A percentile compares a stretch with the other conserved stretches of the same genome.
Evolutionary conservation across 1,284 basidiomycete species (phyloP).

Genomic region (Microbotryomycetes sp.): DNA sequence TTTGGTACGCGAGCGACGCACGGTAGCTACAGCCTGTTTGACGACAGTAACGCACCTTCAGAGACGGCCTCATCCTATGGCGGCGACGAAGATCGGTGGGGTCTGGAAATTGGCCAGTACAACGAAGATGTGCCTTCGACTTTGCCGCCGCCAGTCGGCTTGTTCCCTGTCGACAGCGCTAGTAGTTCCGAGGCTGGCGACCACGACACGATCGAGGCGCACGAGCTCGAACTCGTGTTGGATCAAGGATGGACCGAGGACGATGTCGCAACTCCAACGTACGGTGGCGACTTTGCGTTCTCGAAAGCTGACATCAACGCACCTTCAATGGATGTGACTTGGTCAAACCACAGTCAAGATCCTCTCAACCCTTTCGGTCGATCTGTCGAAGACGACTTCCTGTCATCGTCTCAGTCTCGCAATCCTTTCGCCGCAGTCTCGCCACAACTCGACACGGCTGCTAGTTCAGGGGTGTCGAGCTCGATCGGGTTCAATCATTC

Average conservation of each 20-base stretch:
- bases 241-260: constrained; percentile 75
- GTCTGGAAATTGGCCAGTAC: constrained; percentile 73
- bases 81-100: constrained; percentile 86
- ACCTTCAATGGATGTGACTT: neutral
- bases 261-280: constrained; percentile 4
- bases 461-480: neutral
- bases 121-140: constrained; percentile 66
- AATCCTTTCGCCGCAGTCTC: no score
- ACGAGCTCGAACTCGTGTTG: constrained; percentile 80
- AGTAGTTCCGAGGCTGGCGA: constrained; percentile 10
- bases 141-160: constrained; percentile 69
- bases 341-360: neutral
- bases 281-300: neutral
- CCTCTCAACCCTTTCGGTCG: neutral
- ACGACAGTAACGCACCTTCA: constrained; percentile 42
- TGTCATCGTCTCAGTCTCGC: no score
- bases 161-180: constrained; percentile 33
- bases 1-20: constrained; percentile 52
- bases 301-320: neutral
- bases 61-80: constrained; percentile 66
- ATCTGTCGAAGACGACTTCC: neutral
- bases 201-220: constrained; percentile 54
- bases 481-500: neutral
- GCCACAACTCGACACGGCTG: neutral
- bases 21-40: constrained; percentile 52